Conservation (phyloP, 495 filamentous ascomycete genomes). For the Penicillium simplicissimum region DNA sequence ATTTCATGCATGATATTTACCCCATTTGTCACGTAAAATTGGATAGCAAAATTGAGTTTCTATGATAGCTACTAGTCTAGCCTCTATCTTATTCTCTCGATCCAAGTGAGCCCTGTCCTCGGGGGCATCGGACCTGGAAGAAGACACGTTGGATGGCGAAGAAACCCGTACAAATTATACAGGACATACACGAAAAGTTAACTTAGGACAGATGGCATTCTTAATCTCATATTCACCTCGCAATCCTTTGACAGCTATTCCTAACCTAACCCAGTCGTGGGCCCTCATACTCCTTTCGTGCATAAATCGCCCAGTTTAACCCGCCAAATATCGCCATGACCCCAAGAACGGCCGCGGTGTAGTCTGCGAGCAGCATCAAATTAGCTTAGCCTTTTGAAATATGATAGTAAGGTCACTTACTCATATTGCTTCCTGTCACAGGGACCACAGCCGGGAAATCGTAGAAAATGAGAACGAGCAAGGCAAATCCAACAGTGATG, state of each 20-base stretch:
- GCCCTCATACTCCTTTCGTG: conserved; percentile 32
- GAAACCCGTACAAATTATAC: too few species aligned
- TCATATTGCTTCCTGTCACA: conserved; percentile 19
- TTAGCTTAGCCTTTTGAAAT: not conserved
- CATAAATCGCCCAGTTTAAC: conserved; percentile 33
- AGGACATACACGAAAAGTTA: not conserved
- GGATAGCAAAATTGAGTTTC: too few species aligned
- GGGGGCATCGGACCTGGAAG: too few species aligned
- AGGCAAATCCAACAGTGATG: conserved; percentile 19
- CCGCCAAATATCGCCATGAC: conserved; percentile 29
- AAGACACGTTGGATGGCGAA: too few species aligned
- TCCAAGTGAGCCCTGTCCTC: too few species aligned
- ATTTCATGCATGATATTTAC: too few species aligned
- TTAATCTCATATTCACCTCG: too few species aligned
- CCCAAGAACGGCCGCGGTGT: conserved; percentile 32
- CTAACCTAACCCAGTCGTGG: conserved; percentile 21
- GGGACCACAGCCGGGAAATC: conserved; percentile 16
- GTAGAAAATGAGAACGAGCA: conserved; percentile 25
- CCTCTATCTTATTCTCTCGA: too few species aligned
- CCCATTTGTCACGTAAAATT: too few species aligned
- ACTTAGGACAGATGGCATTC: too few species aligned
- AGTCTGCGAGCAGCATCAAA: conserved; percentile 21
- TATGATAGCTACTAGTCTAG: too few species aligned
- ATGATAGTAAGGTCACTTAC: not conserved
- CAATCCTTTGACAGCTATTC: not conserved